Base-by-base conservation (phyloP, 1,284 basidiomycete species). In the Boletus mariae region DNA sequence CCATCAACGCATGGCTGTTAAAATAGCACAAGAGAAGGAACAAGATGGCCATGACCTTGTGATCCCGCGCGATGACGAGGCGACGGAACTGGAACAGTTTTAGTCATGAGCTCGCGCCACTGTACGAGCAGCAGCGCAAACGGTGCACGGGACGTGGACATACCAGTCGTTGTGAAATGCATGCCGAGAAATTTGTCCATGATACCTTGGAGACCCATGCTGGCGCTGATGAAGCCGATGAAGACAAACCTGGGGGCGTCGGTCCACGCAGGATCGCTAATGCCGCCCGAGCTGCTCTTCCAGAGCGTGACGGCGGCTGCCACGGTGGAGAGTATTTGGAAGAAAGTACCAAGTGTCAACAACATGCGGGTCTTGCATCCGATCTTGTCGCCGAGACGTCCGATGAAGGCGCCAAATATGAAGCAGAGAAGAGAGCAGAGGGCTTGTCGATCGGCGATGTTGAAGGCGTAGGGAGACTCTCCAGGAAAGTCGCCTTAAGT, bases 91-190 rank as follows among this genome's bases (percentile, higher is more conserved):
- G 72, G 75, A 85, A 87, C 10, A 94, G 76, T 44, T 80, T 73
- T 0, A 47, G 84, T 84, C 75, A 90, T 79, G 50, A 94, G 80
- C 69, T 94, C 90, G 53, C 91, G 89, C 90, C 90, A 85, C 83
- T 82, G 57, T 20, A 37, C 10, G 10, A 15, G 38, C 31, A 47
- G 45, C n/a, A 35, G 9, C 20, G 43, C 32, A 8, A 0, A 20
- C 3, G 7, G 3, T 23, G 23, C 23, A 15, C 3, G 25, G 31
- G 53, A 10, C 15, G 69, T 23, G 4, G 10, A 75, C 84, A 61
- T 53, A 87, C 86, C 81, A 17, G 86, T 87, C n/a, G 88, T 92
- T 42, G 83, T 82, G 69, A 92, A 91, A 58, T 90, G 85, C 10
- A 84, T 86, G 59, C 86, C 90, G 68, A 55, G 58, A 28, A 85